phyloP scores from a whole-genome alignment of 306 rosid species.

The Heteromeles arbutifolia region DNA sequence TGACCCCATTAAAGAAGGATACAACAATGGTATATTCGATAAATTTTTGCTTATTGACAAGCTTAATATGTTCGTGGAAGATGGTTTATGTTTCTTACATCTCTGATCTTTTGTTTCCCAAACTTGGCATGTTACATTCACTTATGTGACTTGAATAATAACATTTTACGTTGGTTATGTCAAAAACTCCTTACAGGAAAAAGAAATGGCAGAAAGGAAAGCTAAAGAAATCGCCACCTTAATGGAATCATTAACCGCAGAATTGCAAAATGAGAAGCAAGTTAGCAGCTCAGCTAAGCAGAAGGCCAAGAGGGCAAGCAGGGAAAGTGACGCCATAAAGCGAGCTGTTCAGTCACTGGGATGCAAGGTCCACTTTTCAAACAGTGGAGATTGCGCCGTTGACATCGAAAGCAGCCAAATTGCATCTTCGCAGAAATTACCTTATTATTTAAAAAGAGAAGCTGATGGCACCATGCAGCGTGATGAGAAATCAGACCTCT shows the following conservation, averaged over 20 bases:
- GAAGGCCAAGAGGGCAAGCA: constrained; percentile 47
- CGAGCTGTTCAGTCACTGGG: constrained; percentile 86
- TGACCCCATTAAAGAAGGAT: background rate
- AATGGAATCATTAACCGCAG: constrained; percentile 60
- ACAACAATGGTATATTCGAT: background rate
- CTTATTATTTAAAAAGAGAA: constrained; percentile 33
- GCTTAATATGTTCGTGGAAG: background rate
- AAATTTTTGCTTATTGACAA: background rate
- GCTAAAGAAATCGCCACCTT: constrained; percentile 43
- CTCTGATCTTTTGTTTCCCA: background rate
- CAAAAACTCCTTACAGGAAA: constrained; percentile 46
- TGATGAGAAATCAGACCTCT: constrained; percentile 39
- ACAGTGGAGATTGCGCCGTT: constrained; percentile 62
- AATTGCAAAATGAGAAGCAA: constrained; percentile 58
- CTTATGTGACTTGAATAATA: background rate
- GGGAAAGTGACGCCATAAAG: constrained; percentile 68
- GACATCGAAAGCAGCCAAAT: constrained; percentile 52
- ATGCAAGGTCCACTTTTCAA: constrained; percentile 70
- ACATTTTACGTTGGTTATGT: background rate
- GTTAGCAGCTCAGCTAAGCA: constrained; percentile 53
- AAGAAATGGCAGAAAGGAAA: constrained; percentile 77
- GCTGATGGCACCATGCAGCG: constrained; percentile 26
- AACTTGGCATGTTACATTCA: background rate
- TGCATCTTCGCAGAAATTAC: constrained; percentile 25
- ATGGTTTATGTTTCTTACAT: background rate